phyloP scores from a whole-genome alignment of 768 basidiomycete species.

The Panaeolus cyanescens region DNA sequence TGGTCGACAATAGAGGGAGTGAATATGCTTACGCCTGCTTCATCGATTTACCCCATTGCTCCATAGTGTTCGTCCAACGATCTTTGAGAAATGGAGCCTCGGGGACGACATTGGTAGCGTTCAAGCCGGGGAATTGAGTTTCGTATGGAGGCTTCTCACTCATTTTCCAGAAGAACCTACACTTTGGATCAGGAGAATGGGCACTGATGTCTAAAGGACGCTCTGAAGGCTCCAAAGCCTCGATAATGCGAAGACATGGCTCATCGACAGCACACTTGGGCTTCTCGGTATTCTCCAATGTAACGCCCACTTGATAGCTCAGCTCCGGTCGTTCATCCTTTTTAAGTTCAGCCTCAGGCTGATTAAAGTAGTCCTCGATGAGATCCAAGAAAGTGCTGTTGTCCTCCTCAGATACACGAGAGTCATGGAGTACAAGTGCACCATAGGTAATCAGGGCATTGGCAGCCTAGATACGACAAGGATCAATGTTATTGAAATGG shows the following conservation, averaged over 20 bases:
- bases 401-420: slow-evolving; percentile 79
- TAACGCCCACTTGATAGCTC: slow-evolving; percentile 92
- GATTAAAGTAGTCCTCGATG: slow-evolving; percentile 91
- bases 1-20: neutral
- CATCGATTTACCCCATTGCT: slow-evolving; percentile 88
- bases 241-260: slow-evolving; percentile 81
- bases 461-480: slow-evolving; percentile 56
- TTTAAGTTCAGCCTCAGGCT: slow-evolving; percentile 59
- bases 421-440: slow-evolving; percentile 84
- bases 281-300: slow-evolving; percentile 95
- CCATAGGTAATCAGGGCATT: slow-evolving; percentile 83
- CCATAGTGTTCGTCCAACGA: slow-evolving; percentile 74
- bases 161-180: slow-evolving; percentile 93
- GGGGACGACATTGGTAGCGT: slow-evolving; percentile 84
- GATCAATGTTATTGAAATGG: neutral
- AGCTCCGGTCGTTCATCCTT: slow-evolving; percentile 84
- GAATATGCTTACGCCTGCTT: slow-evolving; percentile 69
- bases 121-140: slow-evolving; percentile 75
- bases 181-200: slow-evolving; percentile 90
- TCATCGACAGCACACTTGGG: slow-evolving; percentile 84
- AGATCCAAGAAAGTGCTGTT: slow-evolving; percentile 85
- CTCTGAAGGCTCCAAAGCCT: slow-evolving; percentile 71
- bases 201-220: slow-evolving; percentile 83
- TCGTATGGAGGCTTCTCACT: slow-evolving; percentile 71
- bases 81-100: slow-evolving; percentile 53